These are phyloP conservation scores for Saksenaea vasiformis DNA, from an alignment of 371 early-diverging fungal species.

Conservation along the genomic window DNA sequence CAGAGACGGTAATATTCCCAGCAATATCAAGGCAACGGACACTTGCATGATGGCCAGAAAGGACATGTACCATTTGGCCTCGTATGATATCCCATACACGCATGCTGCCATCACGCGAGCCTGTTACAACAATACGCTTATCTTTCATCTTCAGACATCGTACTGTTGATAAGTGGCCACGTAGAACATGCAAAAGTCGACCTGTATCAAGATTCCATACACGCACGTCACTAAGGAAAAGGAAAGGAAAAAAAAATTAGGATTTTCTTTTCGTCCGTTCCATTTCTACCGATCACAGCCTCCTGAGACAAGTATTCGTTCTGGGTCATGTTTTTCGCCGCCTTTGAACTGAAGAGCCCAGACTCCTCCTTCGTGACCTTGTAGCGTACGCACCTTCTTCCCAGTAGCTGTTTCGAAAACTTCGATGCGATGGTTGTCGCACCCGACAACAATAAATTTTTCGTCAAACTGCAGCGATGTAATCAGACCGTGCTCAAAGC, in stretches of 20 bases:
- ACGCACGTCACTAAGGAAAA: constrained; percentile 66
- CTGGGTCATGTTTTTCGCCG: constrained; percentile 58
- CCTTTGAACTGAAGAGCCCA: constrained; percentile 90
- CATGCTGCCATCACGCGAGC: constrained; percentile 87
- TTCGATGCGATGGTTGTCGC: constrained; percentile 83
- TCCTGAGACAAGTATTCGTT: constrained; percentile 75
- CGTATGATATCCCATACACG: constrained; percentile 83
- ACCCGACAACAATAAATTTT: constrained; percentile 84
- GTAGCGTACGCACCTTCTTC: constrained; percentile 64
- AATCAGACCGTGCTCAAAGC: constrained; percentile 76
- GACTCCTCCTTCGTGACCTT: constrained; percentile 93
- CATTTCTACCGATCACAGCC: constrained; percentile 74
- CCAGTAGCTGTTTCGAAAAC: constrained; percentile 81
- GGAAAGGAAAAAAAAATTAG: constrained; percentile 20
- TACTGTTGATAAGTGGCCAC: constrained; percentile 93
- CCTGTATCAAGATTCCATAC: constrained; percentile 90
- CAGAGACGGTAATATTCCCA: constrained; percentile 79
- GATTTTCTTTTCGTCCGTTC: constrained; percentile 3
- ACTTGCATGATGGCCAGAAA: constrained; percentile 77
- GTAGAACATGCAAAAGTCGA: constrained; percentile 71
- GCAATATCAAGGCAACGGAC: constrained; percentile 84
- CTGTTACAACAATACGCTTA: constrained; percentile 76
- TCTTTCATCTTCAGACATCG: constrained; percentile 81
- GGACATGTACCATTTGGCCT: constrained; percentile 57
- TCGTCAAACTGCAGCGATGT: constrained; percentile 88